Evolutionary conservation across 2,329 filamentous ascomycete species (phyloP), one percentile per base, ranked within the genome.

Genomic region (Lojkania enalia): DNA sequence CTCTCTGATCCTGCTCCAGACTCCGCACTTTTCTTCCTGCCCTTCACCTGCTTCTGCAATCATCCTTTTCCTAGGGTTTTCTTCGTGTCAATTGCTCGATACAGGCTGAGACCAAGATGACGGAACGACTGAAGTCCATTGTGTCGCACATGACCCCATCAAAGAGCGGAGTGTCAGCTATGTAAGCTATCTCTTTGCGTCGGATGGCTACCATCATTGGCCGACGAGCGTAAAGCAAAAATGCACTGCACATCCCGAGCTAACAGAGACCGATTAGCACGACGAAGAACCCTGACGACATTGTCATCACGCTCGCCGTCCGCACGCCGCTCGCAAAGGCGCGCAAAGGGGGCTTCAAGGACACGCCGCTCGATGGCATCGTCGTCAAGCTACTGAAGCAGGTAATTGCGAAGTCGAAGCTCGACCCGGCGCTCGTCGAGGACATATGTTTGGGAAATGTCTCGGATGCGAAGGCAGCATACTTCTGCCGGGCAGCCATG

Each of bases 401-500:
- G 57, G 75, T 77, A 20, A 52, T 73, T 32, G 77, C 85, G 54
- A 85, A 85, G 63, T 85, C 86, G 52, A 88, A 86, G 45, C 74
- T 96, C 40, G 88, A 95, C 66, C 88, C 90, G 2, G 78, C 81
- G 4, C 77, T 95, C 25, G 83, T 95, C 7, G 90, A 95, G 71
- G 94, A 97, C 70, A 88, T 97, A 61, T 90, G 86, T 74, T 76
- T 95, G 55, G 94, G 94, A 60, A 97, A 97, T 74, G 91, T 94
- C 69, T 87, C 82, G 45, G 90, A 96, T 61, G 77, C 77, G 57
- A 92, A 94, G 72, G 88, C 91, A 44, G 84, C 92, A 45, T 96
- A 96, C 81, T 92, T 95, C 71, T 77, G 87, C 64, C 92, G 94
- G 60, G 90, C 91, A 40, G 90, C 94, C 35, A 80, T 87, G 52